These are phyloP conservation scores for Hypoxylon lienhwacheense DNA, from an alignment of 495 filamentous ascomycete species.

Conservation along the genomic window DNA sequence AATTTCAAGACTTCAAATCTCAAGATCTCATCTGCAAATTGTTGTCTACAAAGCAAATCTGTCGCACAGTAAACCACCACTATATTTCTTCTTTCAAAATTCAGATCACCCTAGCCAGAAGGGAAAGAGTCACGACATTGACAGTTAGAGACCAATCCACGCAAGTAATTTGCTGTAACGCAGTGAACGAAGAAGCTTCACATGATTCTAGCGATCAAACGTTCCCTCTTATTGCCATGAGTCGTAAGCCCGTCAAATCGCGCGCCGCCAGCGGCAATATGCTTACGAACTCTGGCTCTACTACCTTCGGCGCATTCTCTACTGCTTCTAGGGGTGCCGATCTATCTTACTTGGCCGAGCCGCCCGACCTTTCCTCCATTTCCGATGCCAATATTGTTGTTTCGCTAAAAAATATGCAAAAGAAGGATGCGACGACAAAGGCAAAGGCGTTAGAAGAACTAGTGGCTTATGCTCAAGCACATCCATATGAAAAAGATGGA, in stretches of 20 bases:
- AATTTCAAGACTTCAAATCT: background rate
- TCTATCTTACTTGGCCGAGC: constrained; percentile 83
- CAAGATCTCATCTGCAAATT: too few species aligned
- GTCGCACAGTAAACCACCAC: too few species aligned
- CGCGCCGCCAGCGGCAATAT: constrained; percentile 36
- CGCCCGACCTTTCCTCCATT: constrained; percentile 76
- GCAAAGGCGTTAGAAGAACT: constrained; percentile 91
- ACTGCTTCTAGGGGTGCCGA: constrained; percentile 42
- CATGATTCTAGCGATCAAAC: background rate
- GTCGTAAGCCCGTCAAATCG: constrained; percentile 36
- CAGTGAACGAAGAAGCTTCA: background rate
- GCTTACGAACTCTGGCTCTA: constrained; percentile 30
- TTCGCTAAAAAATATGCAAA: constrained; percentile 85
- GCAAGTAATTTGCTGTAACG: background rate
- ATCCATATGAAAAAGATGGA: constrained; percentile 48
- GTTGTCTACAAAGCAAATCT: too few species aligned
- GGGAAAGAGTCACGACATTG: too few species aligned
- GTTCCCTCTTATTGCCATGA: constrained; percentile 23
- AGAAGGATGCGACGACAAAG: constrained; percentile 91
- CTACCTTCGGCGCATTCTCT: constrained; percentile 53
- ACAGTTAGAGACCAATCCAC: too few species aligned
- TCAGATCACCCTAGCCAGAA: too few species aligned
- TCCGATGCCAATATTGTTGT: constrained; percentile 81
- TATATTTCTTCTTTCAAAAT: too few species aligned
- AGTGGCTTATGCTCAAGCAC: constrained; percentile 59